phyloP scores from a whole-genome alignment of 805 yeast genomes.

The Starmerella powellii region DNA sequence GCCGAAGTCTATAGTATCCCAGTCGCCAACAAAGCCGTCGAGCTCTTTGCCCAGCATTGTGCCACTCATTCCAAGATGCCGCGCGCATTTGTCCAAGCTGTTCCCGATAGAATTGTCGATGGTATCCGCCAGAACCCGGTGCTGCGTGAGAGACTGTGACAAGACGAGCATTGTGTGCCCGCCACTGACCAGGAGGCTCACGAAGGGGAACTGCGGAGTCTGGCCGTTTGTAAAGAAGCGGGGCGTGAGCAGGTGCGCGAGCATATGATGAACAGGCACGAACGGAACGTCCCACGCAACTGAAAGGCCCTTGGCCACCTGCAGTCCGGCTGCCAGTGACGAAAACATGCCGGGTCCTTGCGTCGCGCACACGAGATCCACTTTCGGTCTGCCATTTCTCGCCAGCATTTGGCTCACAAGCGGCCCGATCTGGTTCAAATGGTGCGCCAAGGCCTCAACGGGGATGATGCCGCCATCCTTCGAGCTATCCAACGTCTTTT shows the following conservation, averaged over 20 bases:
- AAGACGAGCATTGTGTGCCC: slow-evolving; percentile 87
- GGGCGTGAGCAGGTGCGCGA: slow-evolving; percentile 73
- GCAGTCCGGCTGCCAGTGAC: slow-evolving; percentile 68
- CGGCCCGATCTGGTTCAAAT: slow-evolving; percentile 45
- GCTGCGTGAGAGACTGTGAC: slow-evolving; percentile 48
- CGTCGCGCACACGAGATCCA: slow-evolving; percentile 73
- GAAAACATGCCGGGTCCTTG: slow-evolving; percentile 97
- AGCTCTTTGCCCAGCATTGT: slow-evolving; percentile 77
- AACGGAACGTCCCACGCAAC: slow-evolving; percentile 67
- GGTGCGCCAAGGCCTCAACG: slow-evolving; percentile 69
- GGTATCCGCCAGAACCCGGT: slow-evolving; percentile 62
- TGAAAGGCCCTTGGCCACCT: slow-evolving; percentile 72
- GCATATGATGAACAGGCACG: slow-evolving; percentile 91
- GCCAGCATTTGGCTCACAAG: slow-evolving; percentile 38
- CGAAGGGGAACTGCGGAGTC: slow-evolving; percentile 59
- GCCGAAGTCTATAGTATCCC: slow-evolving; percentile 20
- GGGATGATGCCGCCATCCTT: slow-evolving; percentile 79
- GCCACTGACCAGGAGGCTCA: slow-evolving; percentile 75
- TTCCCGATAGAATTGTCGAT: slow-evolving; percentile 89
- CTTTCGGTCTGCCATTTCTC: slow-evolving; percentile 25
- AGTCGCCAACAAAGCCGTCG: slow-evolving; percentile 41
- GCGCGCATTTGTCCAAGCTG: slow-evolving; percentile 82
- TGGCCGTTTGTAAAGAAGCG: slow-evolving; percentile 37
- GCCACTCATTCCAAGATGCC: slow-evolving; percentile 69
- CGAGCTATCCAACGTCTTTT: slow-evolving; percentile 53